phyloP scores from a whole-genome alignment of 441 rosid species.

The Hura crepitans region DNA sequence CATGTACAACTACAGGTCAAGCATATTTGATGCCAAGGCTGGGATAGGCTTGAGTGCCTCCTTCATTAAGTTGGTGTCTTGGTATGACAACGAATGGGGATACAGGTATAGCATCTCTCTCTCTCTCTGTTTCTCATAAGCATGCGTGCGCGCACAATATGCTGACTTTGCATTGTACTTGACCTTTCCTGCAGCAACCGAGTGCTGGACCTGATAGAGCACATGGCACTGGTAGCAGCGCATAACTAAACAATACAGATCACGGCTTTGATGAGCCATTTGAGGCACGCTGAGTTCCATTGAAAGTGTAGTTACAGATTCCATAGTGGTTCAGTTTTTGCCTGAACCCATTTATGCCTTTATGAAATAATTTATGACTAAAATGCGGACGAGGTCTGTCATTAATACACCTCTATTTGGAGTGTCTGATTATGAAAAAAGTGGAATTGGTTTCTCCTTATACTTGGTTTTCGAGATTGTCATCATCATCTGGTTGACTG shows the following conservation, averaged over 20 bases:
- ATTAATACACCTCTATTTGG: not conserved
- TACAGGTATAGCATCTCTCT: conserved; percentile 59
- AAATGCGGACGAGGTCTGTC: not conserved
- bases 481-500: not conserved
- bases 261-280: conserved; percentile 11
- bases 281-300: not conserved
- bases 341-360: not conserved
- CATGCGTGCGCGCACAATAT: no score
- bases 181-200: conserved; percentile 66
- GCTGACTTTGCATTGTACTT: not conserved
- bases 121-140: not conserved
- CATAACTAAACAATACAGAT: conserved; percentile 29
- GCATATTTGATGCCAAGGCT: conserved; percentile 95
- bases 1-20: conserved; percentile 53
- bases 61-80: conserved; percentile 83
- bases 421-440: not conserved
- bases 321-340: conserved; percentile 16
- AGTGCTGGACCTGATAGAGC: conserved; percentile 91
- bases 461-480: no score
- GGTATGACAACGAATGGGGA: conserved; percentile 99
- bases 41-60: conserved; percentile 80
- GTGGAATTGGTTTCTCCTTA: not conserved
- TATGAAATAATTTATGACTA: conserved; percentile 13
- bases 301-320: conserved; percentile 16
- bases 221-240: conserved; percentile 88